Evolutionary conservation across 768 basidiomycete species (phyloP).

Genomic region (Suillus sp.): DNA sequence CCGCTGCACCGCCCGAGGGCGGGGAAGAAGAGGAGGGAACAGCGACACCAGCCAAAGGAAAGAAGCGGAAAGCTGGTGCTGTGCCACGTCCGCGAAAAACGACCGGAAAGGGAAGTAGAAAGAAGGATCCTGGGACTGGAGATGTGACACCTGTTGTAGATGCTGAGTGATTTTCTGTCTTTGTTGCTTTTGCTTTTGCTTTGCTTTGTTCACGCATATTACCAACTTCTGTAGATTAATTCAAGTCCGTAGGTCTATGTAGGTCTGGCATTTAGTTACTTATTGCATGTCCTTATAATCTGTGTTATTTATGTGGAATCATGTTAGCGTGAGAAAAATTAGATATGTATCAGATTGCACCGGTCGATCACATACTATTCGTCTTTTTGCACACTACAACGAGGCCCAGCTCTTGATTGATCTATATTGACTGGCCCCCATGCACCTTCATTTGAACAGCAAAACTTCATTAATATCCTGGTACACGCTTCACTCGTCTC

Average conservation of each 20-base stretch:
- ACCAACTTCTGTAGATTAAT: constrained; percentile 34
- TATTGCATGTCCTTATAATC: constrained; percentile 33
- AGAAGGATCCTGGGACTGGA: constrained; percentile 28
- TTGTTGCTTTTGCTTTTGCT: constrained; percentile 17
- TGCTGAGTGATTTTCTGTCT: constrained; percentile 26
- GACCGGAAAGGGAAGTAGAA: constrained; percentile 35
- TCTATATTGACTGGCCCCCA: constrained; percentile 6
- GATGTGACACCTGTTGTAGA: constrained; percentile 32
- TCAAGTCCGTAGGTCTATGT: constrained; percentile 31
- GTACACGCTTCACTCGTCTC: background rate
- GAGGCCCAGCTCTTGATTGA: constrained; percentile 7
- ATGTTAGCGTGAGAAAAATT: constrained; percentile 4
- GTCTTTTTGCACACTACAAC: constrained; percentile 6
- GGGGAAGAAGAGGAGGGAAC: constrained; percentile 34
- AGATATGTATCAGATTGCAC: constrained; percentile 1
- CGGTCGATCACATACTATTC: background rate
- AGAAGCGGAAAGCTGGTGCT: constrained; percentile 37
- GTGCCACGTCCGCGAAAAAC: constrained; percentile 30
- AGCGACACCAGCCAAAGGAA: constrained; percentile 30
- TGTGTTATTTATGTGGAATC: constrained; percentile 11
- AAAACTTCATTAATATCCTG: constrained; percentile 5
- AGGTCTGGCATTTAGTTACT: constrained; percentile 17
- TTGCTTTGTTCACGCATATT: constrained; percentile 18
- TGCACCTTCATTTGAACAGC: constrained; percentile 9
- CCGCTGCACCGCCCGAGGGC: constrained; percentile 22